phyloP scores from a whole-genome alignment of 2,329 filamentous ascomycete genomes.

The Pseudogymnoascus sp. region DNA sequence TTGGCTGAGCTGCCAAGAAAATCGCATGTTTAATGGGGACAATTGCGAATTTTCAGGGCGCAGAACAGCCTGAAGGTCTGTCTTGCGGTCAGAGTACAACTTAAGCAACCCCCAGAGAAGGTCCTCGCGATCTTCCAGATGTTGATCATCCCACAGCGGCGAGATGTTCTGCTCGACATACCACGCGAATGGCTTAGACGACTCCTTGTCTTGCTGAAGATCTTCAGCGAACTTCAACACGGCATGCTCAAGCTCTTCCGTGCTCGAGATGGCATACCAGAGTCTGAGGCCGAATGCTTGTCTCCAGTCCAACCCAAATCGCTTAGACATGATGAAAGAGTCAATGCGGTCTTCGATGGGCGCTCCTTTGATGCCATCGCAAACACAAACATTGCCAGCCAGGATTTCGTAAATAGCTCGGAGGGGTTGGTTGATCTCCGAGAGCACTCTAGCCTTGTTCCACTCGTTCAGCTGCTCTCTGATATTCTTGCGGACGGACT shows the following conservation, averaged over 20 bases:
- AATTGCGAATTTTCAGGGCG: constrained; percentile 69
- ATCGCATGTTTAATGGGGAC: constrained; percentile 63
- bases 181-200: constrained; percentile 61
- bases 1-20: constrained; percentile 79
- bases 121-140: constrained; percentile 57
- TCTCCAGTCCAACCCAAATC: constrained; percentile 85
- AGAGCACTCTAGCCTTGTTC: constrained; percentile 72
- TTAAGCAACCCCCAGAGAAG: constrained; percentile 81
- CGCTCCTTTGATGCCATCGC: constrained; percentile 64
- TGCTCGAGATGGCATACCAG: constrained; percentile 70
- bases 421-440: constrained; percentile 77
- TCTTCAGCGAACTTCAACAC: constrained; percentile 68
- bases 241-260: constrained; percentile 63
- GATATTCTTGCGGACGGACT: constrained; percentile 64
- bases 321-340: constrained; percentile 73
- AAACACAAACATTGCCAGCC: constrained; percentile 77
- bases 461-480: constrained; percentile 73
- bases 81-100: constrained; percentile 55
- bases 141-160: constrained; percentile 51
- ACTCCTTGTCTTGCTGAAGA: constrained; percentile 60
- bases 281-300: constrained; percentile 85
- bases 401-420: constrained; percentile 85
- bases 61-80: constrained; percentile 60
- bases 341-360: constrained; percentile 71
- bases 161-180: constrained; percentile 53